Percentiles rank a stretch among this genome's conserved stretches.
phyloP scores from a whole-genome alignment of 768 basidiomycete genomes.

The Rhizopogon salebrosus region DNA sequence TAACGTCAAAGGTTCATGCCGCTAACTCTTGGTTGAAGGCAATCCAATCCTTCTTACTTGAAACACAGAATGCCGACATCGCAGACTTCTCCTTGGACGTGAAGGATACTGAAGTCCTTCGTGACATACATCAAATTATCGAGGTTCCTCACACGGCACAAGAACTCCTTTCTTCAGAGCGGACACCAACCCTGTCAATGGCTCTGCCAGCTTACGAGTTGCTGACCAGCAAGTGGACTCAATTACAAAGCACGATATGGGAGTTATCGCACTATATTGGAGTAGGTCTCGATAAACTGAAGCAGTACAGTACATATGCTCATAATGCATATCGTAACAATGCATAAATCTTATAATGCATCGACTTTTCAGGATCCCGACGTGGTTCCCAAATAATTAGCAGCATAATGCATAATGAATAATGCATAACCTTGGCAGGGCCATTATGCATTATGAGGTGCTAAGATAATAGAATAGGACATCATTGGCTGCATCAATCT shows the following conservation, averaged over 20 bases:
- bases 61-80: background rate
- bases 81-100: background rate
- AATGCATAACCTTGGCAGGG: background rate
- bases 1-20: conserved; percentile 11
- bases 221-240: conserved; percentile 14
- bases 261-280: conserved; percentile 22
- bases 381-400: background rate
- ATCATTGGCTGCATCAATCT: background rate
- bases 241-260: conserved; percentile 13
- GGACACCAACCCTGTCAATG: conserved; percentile 28
- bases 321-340: no score
- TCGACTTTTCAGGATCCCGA: background rate
- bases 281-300: conserved; percentile 24
- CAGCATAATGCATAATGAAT: background rate
- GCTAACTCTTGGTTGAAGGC: conserved; percentile 1
- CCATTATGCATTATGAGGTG: background rate
- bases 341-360: background rate
- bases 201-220: conserved; percentile 29
- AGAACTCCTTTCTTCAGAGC: conserved; percentile 28
- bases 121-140: conserved; percentile 26
- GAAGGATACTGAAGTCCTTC: conserved; percentile 10
- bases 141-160: conserved; percentile 25
- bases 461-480: background rate
- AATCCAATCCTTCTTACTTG: conserved; percentile 1
- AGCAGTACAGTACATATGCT: conserved; percentile 20